Evolutionary conservation across 257 asterid genomes (phyloP).

Genomic region (Gentiana dahurica): DNA sequence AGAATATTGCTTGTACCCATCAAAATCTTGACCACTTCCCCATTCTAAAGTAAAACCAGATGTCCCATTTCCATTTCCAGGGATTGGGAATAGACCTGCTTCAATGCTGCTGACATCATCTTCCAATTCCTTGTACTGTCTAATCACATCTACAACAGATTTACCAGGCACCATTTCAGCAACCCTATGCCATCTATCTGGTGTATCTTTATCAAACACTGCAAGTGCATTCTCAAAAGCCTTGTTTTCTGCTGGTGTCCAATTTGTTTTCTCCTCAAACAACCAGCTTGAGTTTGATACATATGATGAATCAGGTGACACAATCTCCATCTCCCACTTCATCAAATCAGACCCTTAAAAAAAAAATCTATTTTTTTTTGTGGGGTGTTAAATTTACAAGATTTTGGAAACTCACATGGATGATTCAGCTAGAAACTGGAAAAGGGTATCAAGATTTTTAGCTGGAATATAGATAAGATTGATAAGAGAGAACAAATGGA

Average conservation of each 20-base stretch:
- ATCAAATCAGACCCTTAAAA: conserved; percentile 3
- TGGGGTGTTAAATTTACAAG: too few relatives aligned
- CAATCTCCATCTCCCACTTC: conserved; percentile 78
- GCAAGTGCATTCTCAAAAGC: conserved; percentile 91
- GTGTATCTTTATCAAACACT: conserved; percentile 64
- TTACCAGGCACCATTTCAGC: conserved; percentile 95
- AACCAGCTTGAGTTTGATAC: conserved; percentile 49
- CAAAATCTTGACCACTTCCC: conserved; percentile 48
- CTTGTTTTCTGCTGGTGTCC: conserved; percentile 90
- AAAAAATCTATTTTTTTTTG: too few relatives aligned
- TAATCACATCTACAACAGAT: conserved; percentile 58
- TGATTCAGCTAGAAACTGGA: not conserved
- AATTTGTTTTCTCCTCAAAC: conserved; percentile 43
- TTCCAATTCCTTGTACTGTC: conserved; percentile 71
- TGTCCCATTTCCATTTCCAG: conserved; percentile 38
- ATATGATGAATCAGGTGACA: conserved; percentile 46
- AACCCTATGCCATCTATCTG: conserved; percentile 85
- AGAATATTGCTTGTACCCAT: conserved; percentile 33
- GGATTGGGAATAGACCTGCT: conserved; percentile 74
- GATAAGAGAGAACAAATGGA: too few relatives aligned
- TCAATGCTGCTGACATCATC: conserved; percentile 88
- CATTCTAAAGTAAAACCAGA: conserved; percentile 73
- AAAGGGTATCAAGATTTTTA: too few relatives aligned
- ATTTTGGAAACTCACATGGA: not conserved
- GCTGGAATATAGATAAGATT: too few relatives aligned